Evolutionary conservation across 2,329 filamentous ascomycete genomes (phyloP).

Genomic region (Hypocreales sp.): DNA sequence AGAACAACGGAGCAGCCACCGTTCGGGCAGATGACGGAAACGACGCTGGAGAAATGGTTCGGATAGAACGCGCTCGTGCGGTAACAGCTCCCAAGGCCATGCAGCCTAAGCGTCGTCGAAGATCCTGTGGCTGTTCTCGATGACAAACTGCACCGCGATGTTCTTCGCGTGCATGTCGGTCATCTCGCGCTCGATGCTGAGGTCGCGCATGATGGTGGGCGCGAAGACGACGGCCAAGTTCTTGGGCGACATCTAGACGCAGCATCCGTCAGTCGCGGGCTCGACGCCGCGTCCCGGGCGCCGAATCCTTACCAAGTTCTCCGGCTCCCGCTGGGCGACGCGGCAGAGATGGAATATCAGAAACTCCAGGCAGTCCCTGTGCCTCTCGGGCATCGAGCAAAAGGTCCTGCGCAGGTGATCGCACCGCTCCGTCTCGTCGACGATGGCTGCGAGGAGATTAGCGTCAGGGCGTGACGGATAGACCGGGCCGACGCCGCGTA

Average conservation of each 20-base stretch:
- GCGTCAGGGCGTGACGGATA: too few relatives aligned
- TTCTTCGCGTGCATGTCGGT: slow-evolving; percentile 93
- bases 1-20: too few relatives aligned
- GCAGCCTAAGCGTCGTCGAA: slow-evolving; percentile 55
- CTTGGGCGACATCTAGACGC: slow-evolving; percentile 71
- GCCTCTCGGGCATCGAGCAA: slow-evolving; percentile 63
- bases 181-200: slow-evolving; percentile 84
- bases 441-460: slow-evolving; percentile 32
- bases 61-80: too few relatives aligned
- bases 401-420: slow-evolving; percentile 59
- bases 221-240: slow-evolving; percentile 96
- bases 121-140: slow-evolving; percentile 75
- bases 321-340: slow-evolving; percentile 66
- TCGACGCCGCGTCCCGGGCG: neutral
- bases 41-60: too few relatives aligned
- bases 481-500: too few relatives aligned
- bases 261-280: neutral
- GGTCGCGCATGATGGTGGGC: slow-evolving; percentile 89
- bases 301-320: slow-evolving; percentile 76
- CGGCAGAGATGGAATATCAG: slow-evolving; percentile 84
- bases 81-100: too few relatives aligned
- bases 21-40: too few relatives aligned
- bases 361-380: slow-evolving; percentile 83
- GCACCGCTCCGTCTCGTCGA: slow-evolving; percentile 51
- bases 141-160: slow-evolving; percentile 76